Evolutionary conservation across 495 filamentous ascomycete genomes (phyloP).

Genomic region (Tuber umbilicatum): DNA sequence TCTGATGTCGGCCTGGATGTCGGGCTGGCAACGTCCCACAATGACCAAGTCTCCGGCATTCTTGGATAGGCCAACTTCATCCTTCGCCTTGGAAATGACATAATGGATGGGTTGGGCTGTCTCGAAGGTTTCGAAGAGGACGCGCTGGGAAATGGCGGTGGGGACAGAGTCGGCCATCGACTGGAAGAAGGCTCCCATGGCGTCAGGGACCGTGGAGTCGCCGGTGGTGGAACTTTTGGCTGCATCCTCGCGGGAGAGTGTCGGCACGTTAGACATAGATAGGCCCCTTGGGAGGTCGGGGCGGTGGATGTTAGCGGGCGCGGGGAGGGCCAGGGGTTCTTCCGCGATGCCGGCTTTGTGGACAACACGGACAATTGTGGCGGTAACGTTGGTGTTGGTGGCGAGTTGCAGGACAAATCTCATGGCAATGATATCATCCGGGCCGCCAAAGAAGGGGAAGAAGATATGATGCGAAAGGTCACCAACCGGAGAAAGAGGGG

Average conservation of each 20-base stretch:
- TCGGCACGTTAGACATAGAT: conserved; percentile 33
- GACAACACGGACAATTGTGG: conserved; percentile 57
- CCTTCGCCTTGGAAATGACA: conserved; percentile 48
- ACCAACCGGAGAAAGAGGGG: conserved; percentile 47
- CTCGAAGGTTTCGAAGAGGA: conserved; percentile 51
- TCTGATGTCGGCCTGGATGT: conserved; percentile 32
- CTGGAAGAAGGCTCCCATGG: conserved; percentile 58
- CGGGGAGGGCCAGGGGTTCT: conserved; percentile 37
- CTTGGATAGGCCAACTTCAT: conserved; percentile 55
- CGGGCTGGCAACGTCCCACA: conserved; percentile 54
- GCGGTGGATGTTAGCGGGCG: conserved; percentile 30
- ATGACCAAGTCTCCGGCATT: conserved; percentile 78
- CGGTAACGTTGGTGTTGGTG: conserved; percentile 67
- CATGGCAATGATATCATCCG: conserved; percentile 75
- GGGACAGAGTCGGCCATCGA: conserved; percentile 59
- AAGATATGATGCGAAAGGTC: conserved; percentile 79
- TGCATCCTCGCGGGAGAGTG: conserved; percentile 28
- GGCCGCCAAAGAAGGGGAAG: conserved; percentile 77
- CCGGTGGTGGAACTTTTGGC: conserved; percentile 23
- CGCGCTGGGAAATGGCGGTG: conserved; percentile 51
- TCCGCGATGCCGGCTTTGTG: conserved; percentile 42
- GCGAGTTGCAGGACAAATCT: conserved; percentile 74
- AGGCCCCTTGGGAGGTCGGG: conserved; percentile 25
- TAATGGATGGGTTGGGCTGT: conserved; percentile 40
- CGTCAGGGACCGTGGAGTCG: conserved; percentile 24